Base-by-base conservation (phyloP, 2,329 filamentous ascomycete genomes). In the Gnomoniopsis sp. region DNA sequence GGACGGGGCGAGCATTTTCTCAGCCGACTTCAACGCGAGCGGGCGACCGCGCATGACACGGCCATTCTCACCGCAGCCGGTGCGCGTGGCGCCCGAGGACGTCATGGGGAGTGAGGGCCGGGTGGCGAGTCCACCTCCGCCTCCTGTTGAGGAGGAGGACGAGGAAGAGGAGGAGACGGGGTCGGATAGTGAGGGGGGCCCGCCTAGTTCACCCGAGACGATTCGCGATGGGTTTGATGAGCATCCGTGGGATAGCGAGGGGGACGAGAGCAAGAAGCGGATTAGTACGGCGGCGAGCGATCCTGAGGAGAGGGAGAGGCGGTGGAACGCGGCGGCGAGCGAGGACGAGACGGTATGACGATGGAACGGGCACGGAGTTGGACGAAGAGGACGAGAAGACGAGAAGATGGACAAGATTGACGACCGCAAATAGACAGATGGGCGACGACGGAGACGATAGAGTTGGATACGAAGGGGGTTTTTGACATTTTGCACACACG, bases 51-150 rank as follows among this genome's bases (percentile, higher is more conserved):
- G 84, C 17, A 80, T 79, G 17, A 78, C 81, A 19, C 70, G 85
- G 34, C 84, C 84, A 0, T 88, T 88, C 65, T 85, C 82, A 17
- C 85, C 85, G 2, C 81, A 83, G 65, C 84, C 71, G 8, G 59
- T 73, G 34, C 60, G 64, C 11, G 64, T 74, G 12, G 70, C 70
- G 58, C 68, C 70, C 11, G 68, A 71, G n/a, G 67, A 70, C 14
- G 62, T 72, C 55, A 55, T 72, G 65, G 41, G 59, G 63, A 60
- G 63, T 36, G 57, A 54, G 50, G 59, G 26, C 26, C 49, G 58
- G 21, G 60, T 21, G 52, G 56, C 46, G 49, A 56, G 56, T 21
- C 58, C n/a, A n/a, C n/a, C n/a, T n/a, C n/a, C n/a, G n/a, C n/a
- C n/a, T n/a, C n/a, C 55, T 8, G 48, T 50, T 3, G 64, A 55